These are phyloP conservation scores for Cryptococcus sp. DNA, from an alignment of 1,284 basidiomycete genomes.

Conservation along the genomic window DNA sequence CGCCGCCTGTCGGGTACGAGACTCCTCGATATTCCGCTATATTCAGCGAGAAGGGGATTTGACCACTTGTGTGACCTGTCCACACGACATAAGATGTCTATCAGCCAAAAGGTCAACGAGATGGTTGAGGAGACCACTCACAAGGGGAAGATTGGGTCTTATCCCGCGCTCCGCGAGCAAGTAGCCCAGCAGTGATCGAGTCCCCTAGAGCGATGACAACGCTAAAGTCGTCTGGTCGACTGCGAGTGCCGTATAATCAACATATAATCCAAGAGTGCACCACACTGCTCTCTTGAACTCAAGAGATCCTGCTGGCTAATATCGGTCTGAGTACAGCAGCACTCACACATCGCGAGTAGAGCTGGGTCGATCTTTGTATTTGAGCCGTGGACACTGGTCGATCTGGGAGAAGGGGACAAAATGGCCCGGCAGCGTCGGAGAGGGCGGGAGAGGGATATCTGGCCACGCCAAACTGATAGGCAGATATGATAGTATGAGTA, in stretches of 20 bases:
- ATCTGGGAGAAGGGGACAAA: constrained; percentile 30
- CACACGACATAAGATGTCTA: background rate
- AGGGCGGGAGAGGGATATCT: background rate
- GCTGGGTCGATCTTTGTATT: constrained; percentile 10
- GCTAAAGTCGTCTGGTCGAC: constrained; percentile 51
- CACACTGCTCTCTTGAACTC: too few relatives aligned
- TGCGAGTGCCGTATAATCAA: constrained; percentile 9
- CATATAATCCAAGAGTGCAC: background rate
- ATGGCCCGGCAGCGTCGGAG: constrained; percentile 14
- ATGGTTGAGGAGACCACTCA: background rate
- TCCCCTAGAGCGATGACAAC: constrained; percentile 54
- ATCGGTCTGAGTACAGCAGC: background rate
- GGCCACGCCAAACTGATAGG: background rate
- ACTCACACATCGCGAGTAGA: constrained; percentile 36
- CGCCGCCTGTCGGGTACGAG: constrained; percentile 51
- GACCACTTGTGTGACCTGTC: background rate
- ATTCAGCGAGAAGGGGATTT: constrained; percentile 14
- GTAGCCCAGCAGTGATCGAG: constrained; percentile 52
- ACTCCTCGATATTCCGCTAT: constrained; percentile 50
- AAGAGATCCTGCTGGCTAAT: background rate
- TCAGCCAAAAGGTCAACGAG: background rate
- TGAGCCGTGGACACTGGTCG: constrained; percentile 24
- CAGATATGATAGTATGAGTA: too few relatives aligned
- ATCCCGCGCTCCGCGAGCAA: constrained; percentile 32
- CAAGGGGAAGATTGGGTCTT: background rate